Conservation (phyloP, 768 basidiomycete genomes). For the Boletus eberwhitei region DNA sequence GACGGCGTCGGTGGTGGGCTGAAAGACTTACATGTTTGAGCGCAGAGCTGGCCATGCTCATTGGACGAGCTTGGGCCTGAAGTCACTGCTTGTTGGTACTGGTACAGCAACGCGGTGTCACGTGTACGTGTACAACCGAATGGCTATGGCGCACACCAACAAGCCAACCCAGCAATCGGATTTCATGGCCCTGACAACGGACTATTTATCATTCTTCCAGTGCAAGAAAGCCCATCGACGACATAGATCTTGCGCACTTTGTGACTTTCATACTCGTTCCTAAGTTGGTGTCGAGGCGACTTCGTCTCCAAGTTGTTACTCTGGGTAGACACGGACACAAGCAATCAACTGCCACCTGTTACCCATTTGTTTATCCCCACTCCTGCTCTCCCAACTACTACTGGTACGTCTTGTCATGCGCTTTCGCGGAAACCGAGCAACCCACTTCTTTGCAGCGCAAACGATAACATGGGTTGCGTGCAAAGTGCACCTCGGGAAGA, state of each 20-base stretch:
- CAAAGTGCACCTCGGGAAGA: too few species aligned
- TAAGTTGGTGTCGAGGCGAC: not conserved
- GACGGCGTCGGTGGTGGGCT: not conserved
- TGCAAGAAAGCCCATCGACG: too few species aligned
- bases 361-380: not conserved
- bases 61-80: not conserved
- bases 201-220: too few species aligned
- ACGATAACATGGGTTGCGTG: too few species aligned
- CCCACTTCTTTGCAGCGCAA: too few species aligned
- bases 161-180: too few species aligned
- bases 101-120: slow-evolving; percentile 8
- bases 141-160: too few species aligned
- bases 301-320: not conserved
- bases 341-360: not conserved
- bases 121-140: slow-evolving; percentile 1
- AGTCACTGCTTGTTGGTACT: not conserved
- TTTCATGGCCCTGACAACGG: too few species aligned
- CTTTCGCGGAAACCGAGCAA: not conserved
- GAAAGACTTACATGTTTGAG: slow-evolving; percentile 41
- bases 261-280: not conserved
- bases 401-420: not conserved
- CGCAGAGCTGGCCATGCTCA: slow-evolving; percentile 42
- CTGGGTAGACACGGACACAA: not conserved
- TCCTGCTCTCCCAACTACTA: not conserved
- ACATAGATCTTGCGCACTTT: too few species aligned